Conservation (phyloP, 23 red algal genomes). For the Gracilaria domingensis region DNA sequence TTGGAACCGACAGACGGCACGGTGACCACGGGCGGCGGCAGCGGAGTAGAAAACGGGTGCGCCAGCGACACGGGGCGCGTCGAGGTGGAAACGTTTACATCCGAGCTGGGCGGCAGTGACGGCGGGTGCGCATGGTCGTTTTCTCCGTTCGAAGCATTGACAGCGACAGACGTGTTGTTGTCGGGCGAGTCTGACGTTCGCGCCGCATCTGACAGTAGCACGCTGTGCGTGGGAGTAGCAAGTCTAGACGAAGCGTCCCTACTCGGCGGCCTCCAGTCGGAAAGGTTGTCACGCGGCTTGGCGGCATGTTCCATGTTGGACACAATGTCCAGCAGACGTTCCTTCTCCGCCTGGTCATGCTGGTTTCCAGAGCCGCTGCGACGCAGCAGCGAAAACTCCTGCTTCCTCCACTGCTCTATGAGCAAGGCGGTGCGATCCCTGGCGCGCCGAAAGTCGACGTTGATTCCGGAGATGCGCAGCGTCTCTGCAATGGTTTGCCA, state of each 20-base stretch:
- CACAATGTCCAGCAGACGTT: conserved; percentile 27
- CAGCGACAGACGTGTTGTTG: not conserved
- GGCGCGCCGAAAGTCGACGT: conserved; percentile 70
- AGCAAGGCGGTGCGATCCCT: conserved; percentile 55
- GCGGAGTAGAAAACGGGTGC: not conserved
- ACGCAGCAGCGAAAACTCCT: conserved; percentile 48
- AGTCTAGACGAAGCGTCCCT: not conserved
- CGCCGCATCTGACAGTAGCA: not conserved
- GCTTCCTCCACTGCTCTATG: conserved; percentile 57
- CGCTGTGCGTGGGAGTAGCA: not conserved
- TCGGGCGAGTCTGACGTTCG: not conserved
- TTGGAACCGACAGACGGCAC: not conserved
- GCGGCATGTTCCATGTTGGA: conserved; percentile 62
- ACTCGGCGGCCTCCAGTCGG: conserved; percentile 40
- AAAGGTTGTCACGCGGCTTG: conserved; percentile 49
- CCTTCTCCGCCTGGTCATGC: conserved; percentile 64
- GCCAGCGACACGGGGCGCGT: not conserved
- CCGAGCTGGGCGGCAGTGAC: not conserved
- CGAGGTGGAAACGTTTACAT: not conserved
- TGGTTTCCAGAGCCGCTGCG: conserved; percentile 66
- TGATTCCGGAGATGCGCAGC: conserved; percentile 38
- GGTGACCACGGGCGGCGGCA: not conserved
- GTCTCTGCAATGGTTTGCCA: conserved; percentile 63
- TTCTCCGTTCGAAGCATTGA: not conserved
- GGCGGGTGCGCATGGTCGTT: not conserved